A percentile compares a stretch with the other conserved stretches of the same genome.
These are phyloP conservation scores for Fraxinus americana DNA, from an alignment of 257 asterid species.

Conservation along the genomic window DNA sequence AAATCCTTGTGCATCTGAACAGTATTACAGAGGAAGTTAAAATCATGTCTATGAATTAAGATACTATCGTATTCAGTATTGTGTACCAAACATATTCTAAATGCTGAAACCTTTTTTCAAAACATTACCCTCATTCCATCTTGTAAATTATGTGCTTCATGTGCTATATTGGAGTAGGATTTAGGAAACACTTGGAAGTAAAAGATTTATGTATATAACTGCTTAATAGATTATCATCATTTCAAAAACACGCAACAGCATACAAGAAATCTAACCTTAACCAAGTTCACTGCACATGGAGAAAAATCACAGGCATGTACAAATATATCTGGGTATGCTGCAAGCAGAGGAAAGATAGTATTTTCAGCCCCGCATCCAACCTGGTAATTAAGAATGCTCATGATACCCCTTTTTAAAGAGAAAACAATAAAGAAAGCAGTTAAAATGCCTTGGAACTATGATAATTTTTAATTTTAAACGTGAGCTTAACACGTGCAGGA, in stretches of 20 bases:
- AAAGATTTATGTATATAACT: not conserved
- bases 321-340: constrained; percentile 64
- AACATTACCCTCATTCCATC: not conserved
- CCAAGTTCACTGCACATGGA: constrained; percentile 85
- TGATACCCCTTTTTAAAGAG: constrained; percentile 11
- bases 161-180: constrained; percentile 10
- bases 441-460: not conserved
- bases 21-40: not conserved
- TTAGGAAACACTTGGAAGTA: not conserved
- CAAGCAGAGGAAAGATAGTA: constrained; percentile 83
- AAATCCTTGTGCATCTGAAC: constrained; percentile 84
- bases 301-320: constrained; percentile 97
- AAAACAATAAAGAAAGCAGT: constrained; percentile 4
- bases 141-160: constrained; percentile 7
- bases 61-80: not conserved
- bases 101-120: not conserved
- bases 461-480: not conserved
- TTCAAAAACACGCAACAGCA: constrained; percentile 12
- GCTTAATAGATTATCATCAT: not conserved
- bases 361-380: constrained; percentile 99
- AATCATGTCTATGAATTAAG: not conserved
- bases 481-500: not conserved
- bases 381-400: constrained; percentile 41
- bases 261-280: constrained; percentile 59
- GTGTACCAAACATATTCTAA: not conserved